phyloP scores from a whole-genome alignment of 2,329 filamentous ascomycete genomes.

The Zasmidium citrigriseum region DNA sequence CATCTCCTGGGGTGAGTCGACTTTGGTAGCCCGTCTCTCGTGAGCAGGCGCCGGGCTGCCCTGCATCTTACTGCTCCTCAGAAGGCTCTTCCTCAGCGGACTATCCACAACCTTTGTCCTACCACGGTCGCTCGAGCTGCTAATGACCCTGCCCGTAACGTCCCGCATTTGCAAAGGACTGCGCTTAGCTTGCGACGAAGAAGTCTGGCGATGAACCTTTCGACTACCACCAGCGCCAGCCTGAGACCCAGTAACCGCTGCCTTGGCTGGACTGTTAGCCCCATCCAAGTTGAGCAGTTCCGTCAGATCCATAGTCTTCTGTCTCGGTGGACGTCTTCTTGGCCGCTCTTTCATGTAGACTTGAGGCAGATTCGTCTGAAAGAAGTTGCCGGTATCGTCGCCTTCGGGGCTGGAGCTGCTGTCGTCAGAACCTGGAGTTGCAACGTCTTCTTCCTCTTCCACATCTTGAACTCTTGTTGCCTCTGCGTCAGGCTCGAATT shows the following conservation, averaged over 20 bases:
- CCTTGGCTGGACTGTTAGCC: conserved; percentile 26
- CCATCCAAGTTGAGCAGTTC: conserved; percentile 26
- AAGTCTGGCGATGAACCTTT: not conserved
- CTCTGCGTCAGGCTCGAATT: conserved; percentile 30
- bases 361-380: conserved; percentile 30
- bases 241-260: not conserved
- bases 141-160: conserved; percentile 13
- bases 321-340: conserved; percentile 17
- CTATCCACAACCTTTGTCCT: conserved; percentile 19
- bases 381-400: conserved; percentile 34
- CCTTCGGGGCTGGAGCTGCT: conserved; percentile 3
- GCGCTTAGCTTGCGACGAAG: conserved; percentile 5
- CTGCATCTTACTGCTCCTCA: conserved; percentile 25
- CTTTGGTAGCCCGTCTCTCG: too few species aligned
- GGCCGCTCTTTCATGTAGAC: conserved; percentile 18
- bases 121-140: conserved; percentile 4
- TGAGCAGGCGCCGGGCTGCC: conserved; percentile 3
- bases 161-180: conserved; percentile 16
- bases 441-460: conserved; percentile 11
- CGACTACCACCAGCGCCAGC: not conserved
- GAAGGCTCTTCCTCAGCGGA: conserved; percentile 27
- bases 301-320: conserved; percentile 28
- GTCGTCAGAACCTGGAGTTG: conserved; percentile 8
- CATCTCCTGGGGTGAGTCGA: too few species aligned
- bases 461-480: conserved; percentile 24